Conservation (phyloP, 2,329 filamentous ascomycete genomes). For the Phaeosphaeria sp. region DNA sequence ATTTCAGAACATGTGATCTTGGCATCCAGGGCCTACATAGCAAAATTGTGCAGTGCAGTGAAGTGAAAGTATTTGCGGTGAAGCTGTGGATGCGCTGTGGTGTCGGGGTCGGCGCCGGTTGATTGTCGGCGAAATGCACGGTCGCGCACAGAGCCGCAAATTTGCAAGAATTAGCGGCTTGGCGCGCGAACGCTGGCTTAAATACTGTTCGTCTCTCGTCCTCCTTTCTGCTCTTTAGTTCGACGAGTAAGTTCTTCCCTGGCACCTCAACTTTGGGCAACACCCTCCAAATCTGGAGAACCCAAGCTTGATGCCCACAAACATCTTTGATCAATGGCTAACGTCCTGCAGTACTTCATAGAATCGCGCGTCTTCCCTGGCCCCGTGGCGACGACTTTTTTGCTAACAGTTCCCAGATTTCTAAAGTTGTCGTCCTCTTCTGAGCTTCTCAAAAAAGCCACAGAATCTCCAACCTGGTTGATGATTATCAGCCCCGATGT, state of each 20-base stretch:
- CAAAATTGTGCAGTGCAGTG: background rate
- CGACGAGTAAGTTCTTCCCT: background rate
- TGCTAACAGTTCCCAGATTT: slow-evolving; percentile 58
- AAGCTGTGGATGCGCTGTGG: background rate
- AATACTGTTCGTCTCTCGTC: background rate
- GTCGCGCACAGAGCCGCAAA: slow-evolving; percentile 3
- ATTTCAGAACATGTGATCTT: too few relatives aligned
- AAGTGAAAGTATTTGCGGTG: background rate
- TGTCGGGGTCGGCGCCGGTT: background rate
- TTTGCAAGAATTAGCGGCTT: background rate
- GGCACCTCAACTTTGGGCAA: background rate
- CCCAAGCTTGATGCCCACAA: background rate
- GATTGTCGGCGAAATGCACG: background rate
- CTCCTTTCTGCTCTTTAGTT: background rate
- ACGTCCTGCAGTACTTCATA: background rate
- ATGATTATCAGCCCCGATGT: slow-evolving; percentile 84
- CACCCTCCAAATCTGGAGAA: background rate
- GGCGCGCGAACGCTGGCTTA: background rate
- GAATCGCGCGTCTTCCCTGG: background rate
- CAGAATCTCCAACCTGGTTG: slow-evolving; percentile 89
- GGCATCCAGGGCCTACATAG: too few relatives aligned
- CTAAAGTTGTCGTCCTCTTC: slow-evolving; percentile 95
- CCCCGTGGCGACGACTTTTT: background rate
- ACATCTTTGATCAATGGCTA: background rate
- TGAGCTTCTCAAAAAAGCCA: slow-evolving; percentile 92